phyloP scores from a whole-genome alignment of 495 filamentous ascomycete genomes.

The Parmelia sp. region DNA sequence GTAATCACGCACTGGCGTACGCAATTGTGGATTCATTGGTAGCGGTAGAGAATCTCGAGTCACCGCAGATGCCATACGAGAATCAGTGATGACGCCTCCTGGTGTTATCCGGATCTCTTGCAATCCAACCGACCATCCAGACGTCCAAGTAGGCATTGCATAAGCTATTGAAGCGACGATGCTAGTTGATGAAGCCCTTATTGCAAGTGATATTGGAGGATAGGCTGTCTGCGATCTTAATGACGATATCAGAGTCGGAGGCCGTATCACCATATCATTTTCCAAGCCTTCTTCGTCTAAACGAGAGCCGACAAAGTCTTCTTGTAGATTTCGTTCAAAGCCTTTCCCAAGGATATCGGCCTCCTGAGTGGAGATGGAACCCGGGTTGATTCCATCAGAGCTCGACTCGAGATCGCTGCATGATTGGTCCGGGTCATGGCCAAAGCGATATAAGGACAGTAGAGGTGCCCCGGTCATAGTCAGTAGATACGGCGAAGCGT shows the following conservation, averaged over 20 bases:
- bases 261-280: constrained; percentile 18
- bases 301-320: neutral
- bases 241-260: constrained; percentile 65
- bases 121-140: constrained; percentile 82
- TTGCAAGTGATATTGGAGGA: constrained; percentile 70
- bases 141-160: constrained; percentile 56
- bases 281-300: neutral
- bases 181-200: constrained; percentile 53
- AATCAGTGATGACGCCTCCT: constrained; percentile 47
- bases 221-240: constrained; percentile 75
- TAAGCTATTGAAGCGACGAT: constrained; percentile 83
- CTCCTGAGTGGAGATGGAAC: neutral
- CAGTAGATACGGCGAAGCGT: constrained; percentile 67
- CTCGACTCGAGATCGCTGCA: neutral
- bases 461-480: constrained; percentile 67
- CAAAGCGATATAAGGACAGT: constrained; percentile 67
- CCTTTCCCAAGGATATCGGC: neutral
- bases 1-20: neutral
- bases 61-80: constrained; percentile 48
- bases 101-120: constrained; percentile 71
- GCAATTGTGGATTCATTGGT: constrained; percentile 11
- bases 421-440: constrained; percentile 14
- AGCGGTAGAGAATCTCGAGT: constrained; percentile 25
- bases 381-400: neutral
- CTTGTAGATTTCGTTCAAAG: neutral